A percentile compares a stretch with the other conserved stretches of the same genome.
Evolutionary conservation across 805 yeast genomes (phyloP).

Genomic region (Ascoidea tarda): DNA sequence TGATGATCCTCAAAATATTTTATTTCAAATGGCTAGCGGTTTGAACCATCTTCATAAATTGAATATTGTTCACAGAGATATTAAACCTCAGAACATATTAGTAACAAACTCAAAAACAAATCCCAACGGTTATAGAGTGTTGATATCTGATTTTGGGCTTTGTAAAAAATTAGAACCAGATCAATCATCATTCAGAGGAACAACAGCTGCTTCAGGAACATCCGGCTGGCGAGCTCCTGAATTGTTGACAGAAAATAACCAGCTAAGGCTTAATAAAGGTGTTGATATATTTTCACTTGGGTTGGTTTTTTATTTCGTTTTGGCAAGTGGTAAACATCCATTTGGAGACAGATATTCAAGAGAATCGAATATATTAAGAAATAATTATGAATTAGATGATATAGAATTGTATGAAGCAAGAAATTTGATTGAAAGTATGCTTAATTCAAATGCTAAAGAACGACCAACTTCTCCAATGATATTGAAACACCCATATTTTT

Average conservation of each 20-base stretch:
- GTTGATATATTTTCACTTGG: constrained; percentile 93
- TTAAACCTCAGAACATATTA: constrained; percentile 23
- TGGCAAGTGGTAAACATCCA: constrained; percentile 81
- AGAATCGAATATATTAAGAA: constrained; percentile 77
- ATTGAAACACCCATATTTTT: constrained; percentile 78
- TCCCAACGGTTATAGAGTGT: constrained; percentile 30
- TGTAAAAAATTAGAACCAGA: constrained; percentile 87
- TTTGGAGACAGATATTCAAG: constrained; percentile 86
- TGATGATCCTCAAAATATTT: constrained; percentile 32
- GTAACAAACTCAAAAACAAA: constrained; percentile 8
- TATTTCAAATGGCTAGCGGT: constrained; percentile 74
- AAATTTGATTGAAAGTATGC: constrained; percentile 64
- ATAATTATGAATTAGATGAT: constrained; percentile 35
- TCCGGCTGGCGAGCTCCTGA: constrained; percentile 99
- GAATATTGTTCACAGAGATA: constrained; percentile 87
- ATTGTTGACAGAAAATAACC: constrained; percentile 30
- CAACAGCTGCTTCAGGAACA: constrained; percentile 92
- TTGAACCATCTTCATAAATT: constrained; percentile 75
- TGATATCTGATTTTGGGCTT: constrained; percentile 92
- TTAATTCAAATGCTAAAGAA: constrained; percentile 42
- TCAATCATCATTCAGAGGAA: constrained; percentile 87
- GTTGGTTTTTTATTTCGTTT: constrained; percentile 79
- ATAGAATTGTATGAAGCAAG: constrained; percentile 43
- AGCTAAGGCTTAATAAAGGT: constrained; percentile 31
- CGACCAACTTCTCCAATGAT: constrained; percentile 64